Percentiles rank a stretch among this genome's conserved stretches.
Evolutionary conservation across 31 red algal genomes (phyloP).

Genomic region (Odonthalia washingtoniensis): DNA sequence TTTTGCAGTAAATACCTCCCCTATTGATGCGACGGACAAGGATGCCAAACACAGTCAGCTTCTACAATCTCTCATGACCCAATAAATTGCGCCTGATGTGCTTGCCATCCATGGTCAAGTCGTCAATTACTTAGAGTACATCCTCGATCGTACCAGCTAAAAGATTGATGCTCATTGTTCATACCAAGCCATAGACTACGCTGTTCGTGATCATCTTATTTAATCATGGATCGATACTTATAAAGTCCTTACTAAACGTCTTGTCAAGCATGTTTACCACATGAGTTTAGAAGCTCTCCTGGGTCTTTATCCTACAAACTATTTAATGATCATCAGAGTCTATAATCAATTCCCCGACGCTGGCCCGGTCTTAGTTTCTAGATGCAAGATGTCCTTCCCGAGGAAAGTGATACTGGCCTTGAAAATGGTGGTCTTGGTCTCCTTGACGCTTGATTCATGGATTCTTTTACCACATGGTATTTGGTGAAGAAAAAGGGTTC

Average conservation of each 20-base stretch:
- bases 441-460: no score
- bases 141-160: conserved; percentile 93
- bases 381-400: no score
- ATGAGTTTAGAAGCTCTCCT: no score
- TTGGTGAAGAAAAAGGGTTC: no score
- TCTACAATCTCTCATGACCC: conserved; percentile 90
- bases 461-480: no score
- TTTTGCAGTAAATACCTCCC: conserved; percentile 84
- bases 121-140: conserved; percentile 97
- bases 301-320: no score
- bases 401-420: no score
- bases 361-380: no score
- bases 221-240: no score
- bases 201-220: conserved; percentile 71
- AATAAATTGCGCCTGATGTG: conserved; percentile 97
- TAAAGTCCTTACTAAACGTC: conserved; percentile 76
- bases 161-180: conserved; percentile 95
- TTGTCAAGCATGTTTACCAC: conserved; percentile 74
- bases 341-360: no score
- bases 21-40: conserved; percentile 58
- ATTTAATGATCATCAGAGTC: no score
- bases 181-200: conserved; percentile 89
- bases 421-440: no score
- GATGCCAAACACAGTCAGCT: conserved; percentile 87
- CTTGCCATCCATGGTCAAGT: conserved; percentile 91